These are phyloP conservation scores for Begonia peltatifolia DNA, from an alignment of 306 rosid species.

Conservation along the genomic window DNA sequence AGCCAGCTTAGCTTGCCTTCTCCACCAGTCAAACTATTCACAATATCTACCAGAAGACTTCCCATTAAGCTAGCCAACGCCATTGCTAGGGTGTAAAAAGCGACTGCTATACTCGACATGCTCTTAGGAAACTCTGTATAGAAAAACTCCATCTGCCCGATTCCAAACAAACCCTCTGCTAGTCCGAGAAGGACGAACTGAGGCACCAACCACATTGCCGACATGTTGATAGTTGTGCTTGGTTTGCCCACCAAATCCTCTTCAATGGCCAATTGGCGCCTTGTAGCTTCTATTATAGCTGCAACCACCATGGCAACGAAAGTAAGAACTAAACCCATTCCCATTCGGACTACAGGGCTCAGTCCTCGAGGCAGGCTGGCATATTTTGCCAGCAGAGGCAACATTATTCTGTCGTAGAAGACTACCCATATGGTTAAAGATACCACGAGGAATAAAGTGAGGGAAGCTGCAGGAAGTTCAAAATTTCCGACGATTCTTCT, in stretches of 20 bases:
- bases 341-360: slow-evolving; percentile 4
- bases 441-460: neutral
- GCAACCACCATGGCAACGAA: slow-evolving; percentile 4
- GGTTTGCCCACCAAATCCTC: slow-evolving; percentile 6
- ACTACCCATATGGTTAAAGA: slow-evolving; percentile 1
- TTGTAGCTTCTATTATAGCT: neutral
- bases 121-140: slow-evolving; percentile 4
- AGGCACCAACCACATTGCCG: slow-evolving; percentile 3
- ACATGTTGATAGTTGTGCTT: slow-evolving; percentile 2
- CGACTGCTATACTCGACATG: slow-evolving; percentile 6
- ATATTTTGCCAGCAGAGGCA: slow-evolving; percentile 3
- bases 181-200: slow-evolving; percentile 6
- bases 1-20: slow-evolving; percentile 2
- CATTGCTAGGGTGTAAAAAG: slow-evolving; percentile 3
- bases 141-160: slow-evolving; percentile 5
- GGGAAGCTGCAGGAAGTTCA: slow-evolving; percentile 1
- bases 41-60: no score
- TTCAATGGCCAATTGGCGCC: slow-evolving; percentile 7
- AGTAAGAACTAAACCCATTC: slow-evolving; percentile 4
- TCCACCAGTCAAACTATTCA: neutral
- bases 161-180: neutral
- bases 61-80: no score
- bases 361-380: slow-evolving; percentile 7
- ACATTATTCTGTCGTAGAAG: slow-evolving; percentile 5
- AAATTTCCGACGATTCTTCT: neutral